Evolutionary conservation across 2,329 filamentous ascomycete genomes (phyloP).

Genomic region (Westerdykella sp.): DNA sequence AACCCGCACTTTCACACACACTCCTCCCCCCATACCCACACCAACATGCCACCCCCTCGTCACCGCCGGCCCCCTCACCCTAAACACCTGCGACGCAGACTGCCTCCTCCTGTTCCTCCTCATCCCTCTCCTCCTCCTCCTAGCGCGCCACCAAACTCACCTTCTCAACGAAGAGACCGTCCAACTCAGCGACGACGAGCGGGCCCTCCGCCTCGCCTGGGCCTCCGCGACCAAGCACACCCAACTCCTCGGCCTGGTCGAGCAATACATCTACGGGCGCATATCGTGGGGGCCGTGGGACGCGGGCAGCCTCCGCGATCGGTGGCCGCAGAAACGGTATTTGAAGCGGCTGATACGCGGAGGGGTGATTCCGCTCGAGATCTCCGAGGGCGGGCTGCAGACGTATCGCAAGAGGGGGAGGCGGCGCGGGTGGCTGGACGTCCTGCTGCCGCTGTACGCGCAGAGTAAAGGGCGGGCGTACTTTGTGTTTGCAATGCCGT

Average conservation of each 20-base stretch:
- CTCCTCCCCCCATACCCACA: no score
- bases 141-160: not conserved
- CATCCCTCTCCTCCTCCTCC: not conserved
- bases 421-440: not conserved
- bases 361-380: slow-evolving; percentile 12
- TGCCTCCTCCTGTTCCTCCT: not conserved
- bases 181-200: not conserved
- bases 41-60: no score
- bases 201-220: not conserved
- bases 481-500: slow-evolving; percentile 14
- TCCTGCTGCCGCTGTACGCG: not conserved
- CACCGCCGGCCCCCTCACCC: no score
- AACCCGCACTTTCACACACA: no score
- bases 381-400: slow-evolving; percentile 9
- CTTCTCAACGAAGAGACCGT: not conserved
- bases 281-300: slow-evolving; percentile 6
- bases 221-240: not conserved
- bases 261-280: slow-evolving; percentile 1
- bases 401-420: not conserved
- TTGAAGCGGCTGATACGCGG: slow-evolving; percentile 7
- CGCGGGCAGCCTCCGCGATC: not conserved
- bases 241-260: slow-evolving; percentile 3
- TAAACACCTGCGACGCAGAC: not conserved
- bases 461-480: slow-evolving; percentile 12
- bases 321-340: not conserved